Conservation (phyloP, 2,329 filamentous ascomycete species). For the Alternaria sp. region DNA sequence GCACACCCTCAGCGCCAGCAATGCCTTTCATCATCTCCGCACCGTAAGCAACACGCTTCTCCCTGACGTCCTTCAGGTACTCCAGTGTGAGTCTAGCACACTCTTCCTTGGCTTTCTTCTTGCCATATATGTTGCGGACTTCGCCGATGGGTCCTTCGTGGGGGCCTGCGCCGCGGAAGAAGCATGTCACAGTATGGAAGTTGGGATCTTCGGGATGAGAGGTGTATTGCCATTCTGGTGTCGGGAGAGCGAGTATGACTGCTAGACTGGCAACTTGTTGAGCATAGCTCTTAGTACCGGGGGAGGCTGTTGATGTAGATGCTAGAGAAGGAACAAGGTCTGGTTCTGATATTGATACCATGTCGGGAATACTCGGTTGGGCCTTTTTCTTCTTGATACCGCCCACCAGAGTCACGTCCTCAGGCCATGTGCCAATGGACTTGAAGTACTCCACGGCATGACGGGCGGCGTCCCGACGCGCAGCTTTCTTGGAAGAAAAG, state of each 20-base stretch:
- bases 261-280: conserved; percentile 32
- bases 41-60: conserved; percentile 27
- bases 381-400: conserved; percentile 42
- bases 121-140: conserved; percentile 55
- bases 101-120: conserved; percentile 60
- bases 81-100: conserved; percentile 54
- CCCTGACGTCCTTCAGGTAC: conserved; percentile 50
- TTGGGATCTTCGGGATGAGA: conserved; percentile 18
- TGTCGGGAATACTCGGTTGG: not conserved
- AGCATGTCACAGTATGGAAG: conserved; percentile 49
- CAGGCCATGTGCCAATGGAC: conserved; percentile 41
- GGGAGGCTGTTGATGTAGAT: not conserved
- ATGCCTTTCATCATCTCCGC: conserved; percentile 26
- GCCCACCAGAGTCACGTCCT: conserved; percentile 25
- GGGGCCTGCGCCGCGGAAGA: conserved; percentile 38
- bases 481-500: conserved; percentile 53
- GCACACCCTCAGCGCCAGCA: conserved; percentile 4
- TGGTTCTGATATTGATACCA: not conserved
- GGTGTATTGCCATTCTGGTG: conserved; percentile 31
- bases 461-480: conserved; percentile 52
- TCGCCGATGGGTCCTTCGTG: conserved; percentile 50
- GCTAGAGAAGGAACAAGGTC: not conserved
- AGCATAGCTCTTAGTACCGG: conserved; percentile 9
- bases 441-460: conserved; percentile 55
- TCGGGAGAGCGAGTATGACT: conserved; percentile 27